A percentile compares a stretch with the other conserved stretches of the same genome.
phyloP scores from a whole-genome alignment of 2,329 filamentous ascomycete species.

The Aspergillus hortae region DNA sequence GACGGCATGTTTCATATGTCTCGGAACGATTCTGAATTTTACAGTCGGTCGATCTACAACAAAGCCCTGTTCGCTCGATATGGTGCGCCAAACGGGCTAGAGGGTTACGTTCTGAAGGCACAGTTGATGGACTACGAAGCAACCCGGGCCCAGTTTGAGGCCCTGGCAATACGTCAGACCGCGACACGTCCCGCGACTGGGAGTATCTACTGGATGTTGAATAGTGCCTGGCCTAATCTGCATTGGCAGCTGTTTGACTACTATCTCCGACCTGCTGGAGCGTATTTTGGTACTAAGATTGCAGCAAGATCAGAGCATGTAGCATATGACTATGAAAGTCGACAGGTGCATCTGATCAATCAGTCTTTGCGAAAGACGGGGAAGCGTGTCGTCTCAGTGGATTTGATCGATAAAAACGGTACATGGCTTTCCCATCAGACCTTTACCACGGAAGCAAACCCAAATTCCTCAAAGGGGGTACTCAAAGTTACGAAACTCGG shows the following conservation, averaged over 20 bases:
- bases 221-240: conserved; percentile 61
- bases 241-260: conserved; percentile 66
- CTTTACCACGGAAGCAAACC: conserved; percentile 34
- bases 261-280: conserved; percentile 56
- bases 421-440: conserved; percentile 35
- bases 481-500: conserved; percentile 28
- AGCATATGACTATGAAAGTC: conserved; percentile 51
- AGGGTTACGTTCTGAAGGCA: conserved; percentile 58
- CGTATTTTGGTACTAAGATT: conserved; percentile 58
- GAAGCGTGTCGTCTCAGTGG: conserved; percentile 43
- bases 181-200: conserved; percentile 55
- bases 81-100: conserved; percentile 49
- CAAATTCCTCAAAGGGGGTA: conserved; percentile 45
- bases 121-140: conserved; percentile 65
- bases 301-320: conserved; percentile 52
- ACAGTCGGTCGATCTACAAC: conserved; percentile 57
- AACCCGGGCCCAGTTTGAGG: conserved; percentile 58
- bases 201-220: conserved; percentile 65
- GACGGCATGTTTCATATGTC: conserved; percentile 60
- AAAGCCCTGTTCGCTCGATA: conserved; percentile 51
- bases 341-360: conserved; percentile 53
- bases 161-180: conserved; percentile 51
- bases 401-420: conserved; percentile 51
- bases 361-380: conserved; percentile 43
- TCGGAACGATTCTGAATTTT: conserved; percentile 53